phyloP scores from a whole-genome alignment of 2,329 filamentous ascomycete genomes.

The Tolypocladium amazonense region DNA sequence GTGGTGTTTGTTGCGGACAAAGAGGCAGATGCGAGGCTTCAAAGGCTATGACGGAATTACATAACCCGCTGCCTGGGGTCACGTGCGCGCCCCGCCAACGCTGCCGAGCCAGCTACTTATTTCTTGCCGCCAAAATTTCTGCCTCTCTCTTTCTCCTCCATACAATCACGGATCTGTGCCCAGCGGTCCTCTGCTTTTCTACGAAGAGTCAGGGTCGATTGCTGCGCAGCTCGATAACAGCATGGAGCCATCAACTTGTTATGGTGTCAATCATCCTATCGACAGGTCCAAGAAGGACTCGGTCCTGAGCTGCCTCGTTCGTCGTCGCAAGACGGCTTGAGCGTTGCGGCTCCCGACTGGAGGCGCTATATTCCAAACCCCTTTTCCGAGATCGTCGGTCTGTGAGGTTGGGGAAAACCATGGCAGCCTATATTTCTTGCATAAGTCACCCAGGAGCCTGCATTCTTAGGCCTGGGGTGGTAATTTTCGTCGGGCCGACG shows the following conservation, averaged over 20 bases:
- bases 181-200: slow-evolving; percentile 55
- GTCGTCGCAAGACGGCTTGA: slow-evolving; percentile 50
- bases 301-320: slow-evolving; percentile 55
- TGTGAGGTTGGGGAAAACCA: slow-evolving; percentile 88
- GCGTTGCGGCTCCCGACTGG: slow-evolving; percentile 48
- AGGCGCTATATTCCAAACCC: slow-evolving; percentile 82
- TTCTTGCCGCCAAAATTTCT: slow-evolving; percentile 5
- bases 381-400: slow-evolving; percentile 84
- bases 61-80: neutral
- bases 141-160: slow-evolving; percentile 22
- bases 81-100: neutral
- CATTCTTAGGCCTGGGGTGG: neutral
- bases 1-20: neutral
- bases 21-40: neutral
- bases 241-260: slow-evolving; percentile 64
- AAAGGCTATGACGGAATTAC: neutral
- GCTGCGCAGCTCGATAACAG: slow-evolving; percentile 73
- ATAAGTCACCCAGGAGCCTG: neutral
- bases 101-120: neutral
- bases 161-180: slow-evolving; percentile 70
- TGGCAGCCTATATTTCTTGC: slow-evolving; percentile 55
- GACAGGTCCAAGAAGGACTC: slow-evolving; percentile 86
- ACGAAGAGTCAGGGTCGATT: slow-evolving; percentile 54
- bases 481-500: neutral
- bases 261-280: slow-evolving; percentile 86